Evolutionary conservation across 306 rosid species (phyloP).

Genomic region (Castanea sativa): DNA sequence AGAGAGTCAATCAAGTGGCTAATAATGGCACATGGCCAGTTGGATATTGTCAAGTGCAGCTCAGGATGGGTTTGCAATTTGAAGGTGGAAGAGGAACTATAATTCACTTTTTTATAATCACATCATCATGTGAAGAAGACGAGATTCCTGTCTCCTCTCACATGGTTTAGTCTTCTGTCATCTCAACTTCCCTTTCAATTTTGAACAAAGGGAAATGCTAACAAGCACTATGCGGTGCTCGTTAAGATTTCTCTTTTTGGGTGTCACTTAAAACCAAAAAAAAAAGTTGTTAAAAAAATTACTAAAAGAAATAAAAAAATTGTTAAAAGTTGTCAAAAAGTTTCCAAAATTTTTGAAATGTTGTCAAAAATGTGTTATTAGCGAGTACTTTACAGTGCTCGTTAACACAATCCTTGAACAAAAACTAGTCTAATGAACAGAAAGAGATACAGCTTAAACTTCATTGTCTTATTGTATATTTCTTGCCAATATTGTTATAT

Average conservation of each 20-base stretch:
- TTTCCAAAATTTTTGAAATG: too few relatives aligned
- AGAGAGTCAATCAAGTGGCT: neutral
- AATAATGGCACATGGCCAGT: slow-evolving; percentile 55
- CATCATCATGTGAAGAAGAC: slow-evolving; percentile 35
- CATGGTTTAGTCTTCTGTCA: slow-evolving; percentile 31
- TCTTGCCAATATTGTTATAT: neutral
- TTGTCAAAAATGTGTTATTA: too few relatives aligned
- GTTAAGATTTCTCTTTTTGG: too few relatives aligned
- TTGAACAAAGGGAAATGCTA: neutral
- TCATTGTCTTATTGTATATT: neutral
- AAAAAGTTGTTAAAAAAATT: too few relatives aligned
- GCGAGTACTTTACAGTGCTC: too few relatives aligned
- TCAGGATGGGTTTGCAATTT: neutral
- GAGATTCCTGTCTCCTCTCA: slow-evolving; percentile 29
- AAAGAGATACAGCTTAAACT: neutral
- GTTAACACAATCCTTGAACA: neutral
- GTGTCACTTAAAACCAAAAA: too few relatives aligned
- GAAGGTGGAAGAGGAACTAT: neutral
- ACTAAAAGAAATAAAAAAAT: too few relatives aligned
- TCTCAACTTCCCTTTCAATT: neutral
- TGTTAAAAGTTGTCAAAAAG: too few relatives aligned
- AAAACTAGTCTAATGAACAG: neutral
- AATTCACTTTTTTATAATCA: neutral
- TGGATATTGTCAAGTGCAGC: neutral
- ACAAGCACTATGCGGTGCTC: too few relatives aligned